Base-by-base conservation (phyloP, 768 basidiomycete species). In the Collybiopsis luxurians region DNA sequence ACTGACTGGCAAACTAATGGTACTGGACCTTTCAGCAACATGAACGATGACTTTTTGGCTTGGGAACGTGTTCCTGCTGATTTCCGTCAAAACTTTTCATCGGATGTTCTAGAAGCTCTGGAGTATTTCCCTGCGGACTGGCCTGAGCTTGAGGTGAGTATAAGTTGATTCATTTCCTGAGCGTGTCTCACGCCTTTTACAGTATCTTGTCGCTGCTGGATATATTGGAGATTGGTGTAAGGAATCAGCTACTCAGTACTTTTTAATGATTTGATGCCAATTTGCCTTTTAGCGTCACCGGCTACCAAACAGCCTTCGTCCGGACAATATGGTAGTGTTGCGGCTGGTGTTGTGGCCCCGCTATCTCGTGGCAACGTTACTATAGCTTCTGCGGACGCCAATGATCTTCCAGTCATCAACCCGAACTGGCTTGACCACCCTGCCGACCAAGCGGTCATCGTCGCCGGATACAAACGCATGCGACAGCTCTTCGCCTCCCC, bases 361-460 rank as follows among this genome's bases (percentile, higher is more conserved):
- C 21, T 30, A 24, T 15, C 72, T 26, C 67, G 73, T 12, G 80
- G 80, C n/a, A 67, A 67, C 3, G 69, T 79, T 40, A 66, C 68
- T 40, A 64, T 68, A 19, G 5, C 45, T 3, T 64, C 65, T n/a
- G 4, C 55, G 2, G 59, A 68, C 39, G 63, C 64, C 0, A 54
- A 57, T 3, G 56, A 36, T 2, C 28, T 28, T 2, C 66, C 68
- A 2, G 31, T 12, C 0, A 66, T 69, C 24, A 52, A 69, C 19
- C 55, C 47, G 31, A 23, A 49, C 10, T 56, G 63, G 15, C 56
- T 68, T 12, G 51, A 60, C 19, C 62, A 64, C 27, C 31, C 54
- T 2, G 30, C 61, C 6, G 71, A 72, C 34, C 9, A 68, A 3
- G 60, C 62, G 10, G 24, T 70, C 19, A 45, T 73, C 6, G 53